Evolutionary conservation across 805 yeast genomes (phyloP).

Genomic region (Starmerella apis): DNA sequence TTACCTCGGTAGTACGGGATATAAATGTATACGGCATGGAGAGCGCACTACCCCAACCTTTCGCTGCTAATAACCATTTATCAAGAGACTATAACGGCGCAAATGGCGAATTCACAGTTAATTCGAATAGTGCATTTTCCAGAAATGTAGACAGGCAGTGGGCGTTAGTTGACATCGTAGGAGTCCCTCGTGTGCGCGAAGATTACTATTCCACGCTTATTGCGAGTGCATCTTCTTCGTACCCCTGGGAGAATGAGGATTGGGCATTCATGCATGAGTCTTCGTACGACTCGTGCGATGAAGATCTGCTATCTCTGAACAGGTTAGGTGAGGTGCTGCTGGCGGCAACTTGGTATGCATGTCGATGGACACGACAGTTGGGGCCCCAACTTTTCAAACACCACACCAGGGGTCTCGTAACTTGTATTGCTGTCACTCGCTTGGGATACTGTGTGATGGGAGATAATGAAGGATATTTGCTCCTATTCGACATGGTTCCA

Average conservation of each 20-base stretch:
- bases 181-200: slow-evolving; percentile 5
- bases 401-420: background rate
- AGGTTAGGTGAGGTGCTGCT: slow-evolving; percentile 2
- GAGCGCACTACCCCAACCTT: background rate
- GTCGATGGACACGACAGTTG: slow-evolving; percentile 3
- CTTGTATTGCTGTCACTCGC: background rate
- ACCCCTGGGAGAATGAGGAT: background rate
- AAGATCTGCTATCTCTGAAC: background rate
- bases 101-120: background rate
- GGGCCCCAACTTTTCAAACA: background rate
- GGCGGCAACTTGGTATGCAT: background rate
- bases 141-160: background rate
- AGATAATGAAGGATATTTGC: background rate
- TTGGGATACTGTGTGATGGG: background rate
- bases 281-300: background rate
- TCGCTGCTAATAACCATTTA: background rate
- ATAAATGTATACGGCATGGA: background rate
- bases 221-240: slow-evolving; percentile 7
- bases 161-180: background rate
- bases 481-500: background rate
- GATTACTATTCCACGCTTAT: slow-evolving; percentile 14
- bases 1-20: background rate
- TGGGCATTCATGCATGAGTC: background rate
- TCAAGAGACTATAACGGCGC: background rate
- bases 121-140: background rate